Conservation (phyloP, 192 early-diverging fungal species). For the Coemansia sp. region DNA sequence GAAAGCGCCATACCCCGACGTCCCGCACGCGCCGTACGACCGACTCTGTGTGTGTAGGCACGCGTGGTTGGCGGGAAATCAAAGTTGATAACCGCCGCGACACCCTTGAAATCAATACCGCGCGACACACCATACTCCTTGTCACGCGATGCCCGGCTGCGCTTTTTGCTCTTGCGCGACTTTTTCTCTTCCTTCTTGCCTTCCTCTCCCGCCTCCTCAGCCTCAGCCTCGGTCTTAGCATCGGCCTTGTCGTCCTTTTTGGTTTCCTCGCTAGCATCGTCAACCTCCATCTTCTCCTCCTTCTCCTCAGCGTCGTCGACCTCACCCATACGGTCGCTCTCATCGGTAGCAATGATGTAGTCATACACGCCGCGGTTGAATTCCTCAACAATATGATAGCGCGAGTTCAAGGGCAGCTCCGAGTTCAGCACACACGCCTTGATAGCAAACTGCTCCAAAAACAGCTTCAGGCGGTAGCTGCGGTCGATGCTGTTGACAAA, state of each 20-base stretch:
- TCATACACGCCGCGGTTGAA: constrained; percentile 96
- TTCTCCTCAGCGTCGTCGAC: constrained; percentile 56
- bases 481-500: constrained; percentile 97
- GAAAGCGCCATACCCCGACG: constrained; percentile 84
- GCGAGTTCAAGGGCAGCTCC: constrained; percentile 87
- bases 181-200: constrained; percentile 24
- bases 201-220: constrained; percentile 4
- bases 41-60: constrained; percentile 91
- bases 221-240: constrained; percentile 4
- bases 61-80: constrained; percentile 85
- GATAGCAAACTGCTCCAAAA: constrained; percentile 95
- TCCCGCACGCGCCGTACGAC: constrained; percentile 91
- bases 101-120: constrained; percentile 94
- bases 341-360: constrained; percentile 95
- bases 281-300: constrained; percentile 18
- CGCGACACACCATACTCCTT: constrained; percentile 93
- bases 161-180: constrained; percentile 20
- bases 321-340: constrained; percentile 67
- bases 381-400: constrained; percentile 94
- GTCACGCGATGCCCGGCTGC: constrained; percentile 58
- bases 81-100: constrained; percentile 94
- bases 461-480: constrained; percentile 87
- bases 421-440: constrained; percentile 90
- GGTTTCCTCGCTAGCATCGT: constrained; percentile 20
- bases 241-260: not conserved